These are phyloP conservation scores for Naganishia onofrii DNA, from an alignment of 768 basidiomycete genomes.

Conservation along the genomic window DNA sequence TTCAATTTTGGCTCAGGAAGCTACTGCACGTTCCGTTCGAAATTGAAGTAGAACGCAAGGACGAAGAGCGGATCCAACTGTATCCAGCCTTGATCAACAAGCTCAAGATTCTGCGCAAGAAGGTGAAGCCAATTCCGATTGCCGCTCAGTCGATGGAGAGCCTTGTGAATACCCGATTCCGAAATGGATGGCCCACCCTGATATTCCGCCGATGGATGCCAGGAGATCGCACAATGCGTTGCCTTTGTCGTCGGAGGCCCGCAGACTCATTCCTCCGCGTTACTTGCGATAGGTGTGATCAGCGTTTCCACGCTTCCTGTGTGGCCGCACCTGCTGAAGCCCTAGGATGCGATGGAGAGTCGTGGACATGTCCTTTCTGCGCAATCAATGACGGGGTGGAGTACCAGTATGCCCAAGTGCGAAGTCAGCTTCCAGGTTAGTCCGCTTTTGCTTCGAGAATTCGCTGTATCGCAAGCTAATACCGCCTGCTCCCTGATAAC, in stretches of 20 bases:
- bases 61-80: neutral
- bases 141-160: conserved; percentile 26
- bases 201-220: conserved; percentile 35
- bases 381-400: conserved; percentile 41
- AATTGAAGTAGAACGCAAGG: neutral
- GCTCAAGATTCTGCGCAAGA: conserved; percentile 32
- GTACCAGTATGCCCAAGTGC: conserved; percentile 34
- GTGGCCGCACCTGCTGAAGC: conserved; percentile 36
- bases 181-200: conserved; percentile 32
- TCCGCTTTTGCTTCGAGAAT: neutral
- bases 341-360: conserved; percentile 26
- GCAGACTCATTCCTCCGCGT: conserved; percentile 32
- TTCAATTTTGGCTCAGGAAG: conserved; percentile 30
- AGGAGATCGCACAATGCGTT: conserved; percentile 38
- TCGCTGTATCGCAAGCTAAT: neutral
- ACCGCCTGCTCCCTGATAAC: neutral
- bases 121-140: conserved; percentile 1
- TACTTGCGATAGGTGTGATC: conserved; percentile 39
- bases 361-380: conserved; percentile 49
- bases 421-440: conserved; percentile 16
- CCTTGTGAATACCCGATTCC: conserved; percentile 32
- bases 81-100: conserved; percentile 34
- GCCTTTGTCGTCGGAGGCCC: conserved; percentile 30
- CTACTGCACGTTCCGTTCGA: conserved; percentile 24
- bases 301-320: conserved; percentile 45